A percentile compares a stretch with the other conserved stretches of the same genome.
phyloP scores from a whole-genome alignment of 345 rosid species.

The Psidium guajava region DNA sequence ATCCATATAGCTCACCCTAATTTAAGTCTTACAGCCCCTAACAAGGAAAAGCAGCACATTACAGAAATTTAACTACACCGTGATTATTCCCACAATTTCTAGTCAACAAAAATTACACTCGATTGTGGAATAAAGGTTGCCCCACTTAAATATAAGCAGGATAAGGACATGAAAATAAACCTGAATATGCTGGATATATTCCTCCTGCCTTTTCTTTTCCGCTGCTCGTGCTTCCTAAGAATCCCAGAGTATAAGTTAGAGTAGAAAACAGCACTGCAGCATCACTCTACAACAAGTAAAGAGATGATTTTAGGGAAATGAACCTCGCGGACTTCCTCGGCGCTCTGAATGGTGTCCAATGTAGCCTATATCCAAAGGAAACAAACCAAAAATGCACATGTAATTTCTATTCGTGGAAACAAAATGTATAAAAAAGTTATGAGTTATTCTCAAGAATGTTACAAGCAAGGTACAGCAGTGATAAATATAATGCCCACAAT shows the following conservation, averaged over 20 bases:
- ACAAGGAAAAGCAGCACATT: neutral
- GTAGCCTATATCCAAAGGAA: conserved; percentile 52
- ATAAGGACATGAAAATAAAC: conserved; percentile 21
- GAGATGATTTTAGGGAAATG: neutral
- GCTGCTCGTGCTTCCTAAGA: conserved; percentile 69
- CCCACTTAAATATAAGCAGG: neutral
- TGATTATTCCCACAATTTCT: neutral
- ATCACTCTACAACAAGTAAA: neutral
- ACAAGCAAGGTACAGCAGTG: neutral
- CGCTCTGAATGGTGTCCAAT: conserved; percentile 76
- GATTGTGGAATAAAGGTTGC: neutral
- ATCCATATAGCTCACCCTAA: neutral
- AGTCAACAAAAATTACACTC: neutral
- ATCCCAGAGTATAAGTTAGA: neutral
- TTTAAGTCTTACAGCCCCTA: neutral
- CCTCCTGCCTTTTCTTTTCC: conserved; percentile 76
- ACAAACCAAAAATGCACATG: neutral
- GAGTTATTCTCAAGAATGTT: neutral
- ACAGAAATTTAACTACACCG: neutral
- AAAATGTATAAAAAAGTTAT: neutral
- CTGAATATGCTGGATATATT: conserved; percentile 62
- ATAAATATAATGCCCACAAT: neutral
- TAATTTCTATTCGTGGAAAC: neutral
- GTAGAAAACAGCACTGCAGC: neutral
- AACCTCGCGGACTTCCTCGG: conserved; percentile 90